phyloP scores from a whole-genome alignment of 352 stramenopile genomes.

The Pythium guiyangense region DNA sequence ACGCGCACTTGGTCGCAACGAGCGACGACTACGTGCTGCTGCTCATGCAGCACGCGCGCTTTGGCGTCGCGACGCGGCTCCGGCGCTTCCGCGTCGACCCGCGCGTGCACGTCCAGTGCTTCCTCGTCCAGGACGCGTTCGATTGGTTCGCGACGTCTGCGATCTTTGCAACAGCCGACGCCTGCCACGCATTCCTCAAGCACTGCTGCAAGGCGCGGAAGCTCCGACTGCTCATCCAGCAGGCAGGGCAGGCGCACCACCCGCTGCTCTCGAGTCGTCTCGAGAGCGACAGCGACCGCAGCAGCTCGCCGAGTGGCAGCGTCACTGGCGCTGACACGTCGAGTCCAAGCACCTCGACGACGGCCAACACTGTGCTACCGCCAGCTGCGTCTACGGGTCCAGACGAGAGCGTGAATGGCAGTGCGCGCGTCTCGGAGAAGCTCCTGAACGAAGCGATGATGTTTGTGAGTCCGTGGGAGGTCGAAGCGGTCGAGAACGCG shows the following conservation, averaged over 20 bases:
- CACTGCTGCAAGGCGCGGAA: constrained; percentile 76
- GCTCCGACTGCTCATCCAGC: constrained; percentile 57
- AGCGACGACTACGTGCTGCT: constrained; percentile 78
- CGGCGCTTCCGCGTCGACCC: constrained; percentile 70
- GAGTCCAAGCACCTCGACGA: neutral
- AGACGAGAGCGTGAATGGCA: neutral
- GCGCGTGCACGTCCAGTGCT: constrained; percentile 67
- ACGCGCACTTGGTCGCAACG: constrained; percentile 32
- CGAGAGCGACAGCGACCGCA: neutral
- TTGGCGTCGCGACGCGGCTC: constrained; percentile 39
- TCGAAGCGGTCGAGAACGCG: constrained; percentile 63
- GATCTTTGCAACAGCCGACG: constrained; percentile 33
- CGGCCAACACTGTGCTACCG: neutral
- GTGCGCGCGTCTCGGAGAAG: constrained; percentile 7
- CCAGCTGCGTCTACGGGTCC: neutral
- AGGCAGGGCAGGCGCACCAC: constrained; percentile 36
- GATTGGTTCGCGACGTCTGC: constrained; percentile 44
- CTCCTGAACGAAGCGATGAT: constrained; percentile 59
- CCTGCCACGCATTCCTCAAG: constrained; percentile 52
- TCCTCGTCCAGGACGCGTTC: constrained; percentile 68
- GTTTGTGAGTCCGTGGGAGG: constrained; percentile 82
- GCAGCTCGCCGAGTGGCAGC: neutral
- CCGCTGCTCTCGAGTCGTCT: constrained; percentile 42
- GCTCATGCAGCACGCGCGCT: constrained; percentile 53
- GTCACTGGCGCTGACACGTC: constrained; percentile 1